Evolutionary conservation across 331 rosid genomes (phyloP), one percentile per base, ranked within the genome.

Genomic region (Arachis monticola): DNA sequence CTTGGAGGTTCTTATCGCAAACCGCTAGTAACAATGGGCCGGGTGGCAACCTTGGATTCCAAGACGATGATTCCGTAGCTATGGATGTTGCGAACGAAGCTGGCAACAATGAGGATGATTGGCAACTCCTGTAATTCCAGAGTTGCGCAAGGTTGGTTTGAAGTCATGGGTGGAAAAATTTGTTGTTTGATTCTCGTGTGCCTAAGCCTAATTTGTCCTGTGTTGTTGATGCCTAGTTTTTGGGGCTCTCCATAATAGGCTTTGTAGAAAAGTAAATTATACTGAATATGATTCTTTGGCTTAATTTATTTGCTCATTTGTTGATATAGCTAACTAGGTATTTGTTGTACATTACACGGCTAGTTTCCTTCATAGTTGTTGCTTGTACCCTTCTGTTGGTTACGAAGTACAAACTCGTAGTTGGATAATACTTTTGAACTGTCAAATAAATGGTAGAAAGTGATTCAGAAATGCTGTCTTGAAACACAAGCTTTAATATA

Each of bases 41-140:
- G 57, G 81, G 78, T 58, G 80, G 74, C 40, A 59, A 53, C 48
- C 85, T 60, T 47, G 86, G 69, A 12, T 71, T 75, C 27, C 69
- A 67, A 47, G 79, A 78, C 3, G 87, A 82, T 62, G 92, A 81
- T 67, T 79, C 87, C 12, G 69, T 69, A 30, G 83, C 64, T 35
- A 58, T 40, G 14, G 81, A 66, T 75, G 42, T 74, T 35, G 67
- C 56, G 58, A 79, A 74, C 64, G 87, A 85, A 67, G 76, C 73
- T 8, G 89, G 82, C 53, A 84, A 86, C 38, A 60, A 83, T 52
- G 97, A 92, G 81, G 96, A 92, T 72, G 99, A 92, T 50, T 94
- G 99, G 99, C 99, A 94, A 79, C 83, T 94, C 77, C 85, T 94
- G 42, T 94, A 85, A 87, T 66, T 68, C 40, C 30, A 13, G 57